phyloP scores from a whole-genome alignment of 2,329 filamentous ascomycete species.

The Ascochyta fabae region DNA sequence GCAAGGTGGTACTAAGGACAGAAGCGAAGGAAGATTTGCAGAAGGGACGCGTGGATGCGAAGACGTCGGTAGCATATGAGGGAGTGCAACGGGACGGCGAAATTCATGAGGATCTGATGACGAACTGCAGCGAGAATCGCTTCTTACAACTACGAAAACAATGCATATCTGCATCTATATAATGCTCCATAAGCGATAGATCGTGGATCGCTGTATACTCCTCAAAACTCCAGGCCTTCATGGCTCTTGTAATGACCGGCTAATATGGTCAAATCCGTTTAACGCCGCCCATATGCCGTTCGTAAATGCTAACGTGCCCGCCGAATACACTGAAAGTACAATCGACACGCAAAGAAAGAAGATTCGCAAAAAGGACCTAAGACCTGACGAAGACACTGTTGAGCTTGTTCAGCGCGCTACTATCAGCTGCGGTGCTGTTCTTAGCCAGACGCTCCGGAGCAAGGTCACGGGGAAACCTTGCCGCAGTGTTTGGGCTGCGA shows the following conservation, averaged over 20 bases:
- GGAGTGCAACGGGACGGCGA: too few relatives aligned
- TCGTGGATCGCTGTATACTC: not conserved
- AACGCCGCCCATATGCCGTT: constrained; percentile 41
- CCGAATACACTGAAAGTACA: constrained; percentile 5
- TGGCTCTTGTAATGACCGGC: constrained; percentile 10
- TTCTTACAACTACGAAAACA: not conserved
- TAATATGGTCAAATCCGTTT: constrained; percentile 5
- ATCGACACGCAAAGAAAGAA: constrained; percentile 5
- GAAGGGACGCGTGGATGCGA: too few relatives aligned
- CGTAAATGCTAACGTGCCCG: constrained; percentile 29
- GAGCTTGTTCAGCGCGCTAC: constrained; percentile 42
- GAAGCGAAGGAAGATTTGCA: too few relatives aligned
- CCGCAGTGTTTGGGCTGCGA: constrained; percentile 48
- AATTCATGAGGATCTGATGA: not conserved
- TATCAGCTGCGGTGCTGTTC: constrained; percentile 42
- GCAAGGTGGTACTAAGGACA: too few relatives aligned
- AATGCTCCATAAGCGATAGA: not conserved
- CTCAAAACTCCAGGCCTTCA: constrained; percentile 15
- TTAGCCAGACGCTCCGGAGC: constrained; percentile 40
- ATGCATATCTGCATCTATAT: not conserved
- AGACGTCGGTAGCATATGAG: too few relatives aligned
- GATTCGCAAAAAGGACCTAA: constrained; percentile 14
- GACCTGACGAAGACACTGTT: constrained; percentile 45
- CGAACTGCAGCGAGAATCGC: not conserved
- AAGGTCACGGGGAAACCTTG: constrained; percentile 40